Percentiles rank a stretch among this genome's conserved stretches.
Evolutionary conservation across 768 basidiomycete genomes (phyloP).

Genomic region (Pisolithus albus): DNA sequence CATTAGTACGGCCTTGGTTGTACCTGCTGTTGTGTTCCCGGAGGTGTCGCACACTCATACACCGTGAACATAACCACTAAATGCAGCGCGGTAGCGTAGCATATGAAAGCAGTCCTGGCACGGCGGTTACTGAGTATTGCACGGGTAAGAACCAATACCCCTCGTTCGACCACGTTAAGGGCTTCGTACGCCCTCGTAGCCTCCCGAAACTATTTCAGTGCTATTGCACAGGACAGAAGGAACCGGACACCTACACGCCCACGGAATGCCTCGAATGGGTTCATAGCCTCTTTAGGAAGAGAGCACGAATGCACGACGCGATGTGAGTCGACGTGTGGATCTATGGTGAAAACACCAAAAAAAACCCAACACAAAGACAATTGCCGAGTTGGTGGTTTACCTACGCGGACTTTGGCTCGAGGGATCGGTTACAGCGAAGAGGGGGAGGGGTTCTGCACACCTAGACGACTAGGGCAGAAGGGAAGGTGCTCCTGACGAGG

Average conservation of each 20-base stretch:
- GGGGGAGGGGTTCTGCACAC: too few species aligned
- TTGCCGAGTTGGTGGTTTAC: too few species aligned
- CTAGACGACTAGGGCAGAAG: too few species aligned
- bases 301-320: slow-evolving; percentile 59
- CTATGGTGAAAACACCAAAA: too few species aligned
- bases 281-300: slow-evolving; percentile 88
- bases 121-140: slow-evolving; percentile 84
- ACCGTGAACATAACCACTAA: slow-evolving; percentile 73
- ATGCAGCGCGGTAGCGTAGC: slow-evolving; percentile 79
- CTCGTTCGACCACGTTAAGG: slow-evolving; percentile 86
- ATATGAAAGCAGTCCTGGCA: slow-evolving; percentile 82
- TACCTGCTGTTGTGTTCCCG: slow-evolving; percentile 42
- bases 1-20: slow-evolving; percentile 41
- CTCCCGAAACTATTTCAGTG: slow-evolving; percentile 48
- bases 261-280: slow-evolving; percentile 96
- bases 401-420: too few species aligned
- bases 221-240: background rate
- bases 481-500: too few species aligned
- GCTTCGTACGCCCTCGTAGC: slow-evolving; percentile 89
- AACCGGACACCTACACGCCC: slow-evolving; percentile 62
- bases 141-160: slow-evolving; percentile 78
- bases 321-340: too few species aligned
- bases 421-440: too few species aligned
- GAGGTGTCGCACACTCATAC: slow-evolving; percentile 62
- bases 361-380: too few species aligned